Base-by-base conservation (phyloP, 805 yeast genomes). In the Candida loeiensis region DNA sequence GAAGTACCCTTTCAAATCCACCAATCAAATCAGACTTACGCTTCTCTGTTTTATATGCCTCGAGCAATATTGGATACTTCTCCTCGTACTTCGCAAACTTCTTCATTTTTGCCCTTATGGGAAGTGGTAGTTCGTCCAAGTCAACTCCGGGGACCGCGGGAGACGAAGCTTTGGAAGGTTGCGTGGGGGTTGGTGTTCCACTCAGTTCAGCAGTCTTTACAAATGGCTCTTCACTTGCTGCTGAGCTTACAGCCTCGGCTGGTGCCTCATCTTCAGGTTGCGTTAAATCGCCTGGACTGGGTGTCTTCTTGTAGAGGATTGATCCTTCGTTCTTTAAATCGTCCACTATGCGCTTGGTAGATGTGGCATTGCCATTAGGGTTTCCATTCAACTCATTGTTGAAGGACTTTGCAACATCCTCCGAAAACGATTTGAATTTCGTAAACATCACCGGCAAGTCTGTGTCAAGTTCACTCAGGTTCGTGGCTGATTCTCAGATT, bases 21-120 rank as follows among this genome's bases (percentile, higher is more conserved):
- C 56, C 66, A 6, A 89, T 73, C 32, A 82, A 69, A 34, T 76
- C 81, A 1, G 73, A 66, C 50, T 81, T 84, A 36, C 74, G 68
- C 63, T 85, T 87, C 58, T 90, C 96, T 1, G 73, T 66, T 54
- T 88, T 85, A 64, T 87, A 93, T 0, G 98, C 96, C 32, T 83
- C 83, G 37, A 89, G 71, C 12, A 91, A 66, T 31, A 79, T 65
- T 0, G 99, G 99, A 56, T 93, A 91, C 58, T 88, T 89, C 37
- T 83, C 84, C 58, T 91, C 98, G 59, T 90, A 91, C 58, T 88
- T 89, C 41, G 74, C 78, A 54, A 85, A 86, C 64, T 87, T 90
- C 41, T 74, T 73, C 59, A 89, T 61, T 52, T 82, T 84, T 4
- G 79, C 62, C 44, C 75, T 73, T 13, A 88, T 61, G 4, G 74